Evolutionary conservation across 331 rosid genomes (phyloP).

Genomic region (Pyracantha coccinea): DNA sequence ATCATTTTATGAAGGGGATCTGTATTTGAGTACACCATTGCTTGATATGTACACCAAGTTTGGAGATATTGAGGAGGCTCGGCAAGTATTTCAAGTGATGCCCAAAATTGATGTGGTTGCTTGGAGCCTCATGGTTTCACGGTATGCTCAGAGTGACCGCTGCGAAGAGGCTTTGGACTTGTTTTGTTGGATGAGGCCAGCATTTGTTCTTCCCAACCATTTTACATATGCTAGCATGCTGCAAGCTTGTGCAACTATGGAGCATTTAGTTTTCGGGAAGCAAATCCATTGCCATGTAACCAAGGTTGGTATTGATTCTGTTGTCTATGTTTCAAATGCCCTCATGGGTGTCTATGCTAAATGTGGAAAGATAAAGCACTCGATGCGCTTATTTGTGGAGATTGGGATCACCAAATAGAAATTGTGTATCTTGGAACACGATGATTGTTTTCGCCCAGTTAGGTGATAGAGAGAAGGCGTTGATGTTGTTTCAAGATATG

Average conservation of each 20-base stretch:
- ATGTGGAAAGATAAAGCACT: conserved; percentile 31
- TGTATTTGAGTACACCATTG: conserved; percentile 36
- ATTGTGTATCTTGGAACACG: conserved; percentile 44
- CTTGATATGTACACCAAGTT: conserved; percentile 37
- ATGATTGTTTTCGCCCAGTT: conserved; percentile 35
- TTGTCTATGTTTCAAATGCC: conserved; percentile 39
- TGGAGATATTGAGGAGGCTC: conserved; percentile 23
- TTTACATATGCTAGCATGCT: conserved; percentile 39
- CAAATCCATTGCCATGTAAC: conserved; percentile 34
- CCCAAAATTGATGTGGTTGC: conserved; percentile 39
- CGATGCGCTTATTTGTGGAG: conserved; percentile 27
- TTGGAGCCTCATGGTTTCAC: conserved; percentile 51
- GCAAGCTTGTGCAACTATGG: conserved; percentile 39
- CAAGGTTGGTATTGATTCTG: conserved; percentile 29
- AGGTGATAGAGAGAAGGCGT: conserved; percentile 37
- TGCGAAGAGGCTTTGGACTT: conserved; percentile 36
- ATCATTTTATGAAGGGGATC: conserved; percentile 27
- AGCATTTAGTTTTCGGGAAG: conserved; percentile 19
- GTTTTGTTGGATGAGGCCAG: conserved; percentile 37
- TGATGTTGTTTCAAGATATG: conserved; percentile 30
- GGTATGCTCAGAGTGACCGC: conserved; percentile 33
- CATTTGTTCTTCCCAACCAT: conserved; percentile 35
- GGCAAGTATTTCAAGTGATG: conserved; percentile 26
- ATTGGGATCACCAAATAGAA: conserved; percentile 12
- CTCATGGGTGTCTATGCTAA: conserved; percentile 48